Evolutionary conservation across 805 yeast species (phyloP).

Genomic region (Nakazawaea sp.): DNA sequence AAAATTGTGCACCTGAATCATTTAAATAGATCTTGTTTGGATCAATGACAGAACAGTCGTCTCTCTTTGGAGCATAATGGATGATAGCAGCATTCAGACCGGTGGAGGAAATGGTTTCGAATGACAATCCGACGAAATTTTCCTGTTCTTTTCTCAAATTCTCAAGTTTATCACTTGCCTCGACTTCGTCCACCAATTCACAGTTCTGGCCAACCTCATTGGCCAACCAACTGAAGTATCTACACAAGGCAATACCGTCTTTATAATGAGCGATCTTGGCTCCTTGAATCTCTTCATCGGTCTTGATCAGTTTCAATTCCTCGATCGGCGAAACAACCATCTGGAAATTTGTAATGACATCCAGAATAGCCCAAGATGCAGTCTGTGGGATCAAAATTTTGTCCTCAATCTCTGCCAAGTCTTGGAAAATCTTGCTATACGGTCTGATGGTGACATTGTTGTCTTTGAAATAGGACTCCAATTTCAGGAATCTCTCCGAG

Average conservation of each 20-base stretch:
- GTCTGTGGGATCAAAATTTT: constrained; percentile 46
- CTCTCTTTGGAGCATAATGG: constrained; percentile 57
- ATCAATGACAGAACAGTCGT: constrained; percentile 38
- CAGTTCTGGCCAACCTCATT: constrained; percentile 32
- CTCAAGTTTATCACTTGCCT: constrained; percentile 55
- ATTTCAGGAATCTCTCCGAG: constrained; percentile 29
- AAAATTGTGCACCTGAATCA: constrained; percentile 56
- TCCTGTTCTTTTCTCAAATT: constrained; percentile 46
- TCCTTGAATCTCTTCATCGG: constrained; percentile 40
- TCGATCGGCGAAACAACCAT: constrained; percentile 51
- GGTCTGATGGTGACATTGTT: constrained; percentile 36
- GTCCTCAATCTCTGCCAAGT: constrained; percentile 30
- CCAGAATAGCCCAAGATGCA: constrained; percentile 64
- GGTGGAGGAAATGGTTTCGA: constrained; percentile 67
- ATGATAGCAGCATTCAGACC: constrained; percentile 76
- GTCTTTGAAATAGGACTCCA: constrained; percentile 31
- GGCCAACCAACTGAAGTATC: constrained; percentile 55
- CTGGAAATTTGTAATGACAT: constrained; percentile 33
- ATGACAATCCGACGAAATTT: constrained; percentile 57
- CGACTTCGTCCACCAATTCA: constrained; percentile 53
- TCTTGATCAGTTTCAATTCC: constrained; percentile 46
- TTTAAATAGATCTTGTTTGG: constrained; percentile 46
- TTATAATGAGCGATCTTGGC: constrained; percentile 47
- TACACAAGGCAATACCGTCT: constrained; percentile 50
- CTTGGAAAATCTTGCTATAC: constrained; percentile 40